Evolutionary conservation across 805 yeast genomes (phyloP), one percentile per base, ranked within the genome.

Genomic region (Kuraishia floccosa): DNA sequence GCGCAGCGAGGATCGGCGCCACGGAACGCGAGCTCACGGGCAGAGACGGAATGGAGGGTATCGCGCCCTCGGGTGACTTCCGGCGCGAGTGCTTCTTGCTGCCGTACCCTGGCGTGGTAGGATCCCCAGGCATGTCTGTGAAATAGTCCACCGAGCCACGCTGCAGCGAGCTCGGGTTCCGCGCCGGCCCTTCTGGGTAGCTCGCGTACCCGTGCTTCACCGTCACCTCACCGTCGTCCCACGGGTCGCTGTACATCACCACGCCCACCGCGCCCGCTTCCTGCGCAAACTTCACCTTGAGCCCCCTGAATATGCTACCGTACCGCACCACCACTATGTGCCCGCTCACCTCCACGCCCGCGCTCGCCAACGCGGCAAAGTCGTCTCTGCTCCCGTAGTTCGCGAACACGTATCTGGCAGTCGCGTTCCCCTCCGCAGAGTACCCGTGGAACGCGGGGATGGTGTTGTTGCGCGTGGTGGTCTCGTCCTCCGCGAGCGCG

Each of bases 91-190:
- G 46, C 6, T 46, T 46, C 19, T 65, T 67, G 15, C 81, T 69
- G 2, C 83, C 66, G 55, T 70, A 72, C 3, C 83, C 84, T 6
- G 84, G 83, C 2, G 86, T 76, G 0, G 86, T 74, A 22, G 87
- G 87, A 46, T 79, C 89, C 9, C 87, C 87, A 0, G 86, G 84
- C 30, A 63, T 61, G 20, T 68, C 70, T 3, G 73, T 65, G 34
- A 74, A 58, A 37, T 59, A 72, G 36, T 63, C 72, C 1, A 70
- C 76, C 6, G 81, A 65, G 3, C 75, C 79, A 45, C 82, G 60
- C 42, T 75, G 75, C 17, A 79, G 68, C 6, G 76, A 60, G 31
- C 66, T 56, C 23, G 73, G 72, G 39, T 71, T 75, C 42, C 84
- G 63, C 2, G 84, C 81, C 3, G 75, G 73, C 0, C 86, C 86